Base-by-base conservation (phyloP, 202 grass and related monocot species). In the Hordeum pubiflorum region DNA sequence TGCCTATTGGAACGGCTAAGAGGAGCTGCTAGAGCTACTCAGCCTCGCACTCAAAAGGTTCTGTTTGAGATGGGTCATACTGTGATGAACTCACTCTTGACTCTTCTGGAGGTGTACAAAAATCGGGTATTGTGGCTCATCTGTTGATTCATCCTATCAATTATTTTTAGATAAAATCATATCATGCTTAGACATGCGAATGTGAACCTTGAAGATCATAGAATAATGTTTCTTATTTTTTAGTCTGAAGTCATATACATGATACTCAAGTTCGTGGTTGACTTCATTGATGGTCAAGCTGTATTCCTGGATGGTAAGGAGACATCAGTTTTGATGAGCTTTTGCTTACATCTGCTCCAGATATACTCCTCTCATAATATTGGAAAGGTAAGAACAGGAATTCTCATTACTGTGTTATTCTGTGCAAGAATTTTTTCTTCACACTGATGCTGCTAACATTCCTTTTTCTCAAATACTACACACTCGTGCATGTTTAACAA, bases 201-300 rank as follows among this genome's bases (percentile, higher is more conserved):
- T 62, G 59, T 41, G 29, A 84, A 61, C 22, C 65, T 66, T 74
- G 55, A 63, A 68, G 33, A 84, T 84, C 38, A 84, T 74, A 72
- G 22, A 27, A 60, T 58, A 24, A 62, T 56, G 3, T 78, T 33
- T 26, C 20, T 41, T 79, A 2, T 83, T 27, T 23, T 86, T 82
- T 76, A 98, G 95, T 88, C 95, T 76, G 79, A 84, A 88, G 95
- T 98, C 24, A 76, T 98, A 65, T 95, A 95, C 77, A 89, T 98
- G 86, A 87, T 98, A 94, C 92, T 98, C 50, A 98, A 98, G 78
- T 98, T 98, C 79, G 88, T 95, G 40, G 92, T 98, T 87, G 92
- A 98, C 79, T 98, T 95, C 77, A 92, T 98, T 44, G 95, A 98
- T 67, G 95, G 90, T 62, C 90, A 95, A 98, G 77, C 93, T 80